Evolutionary conservation across 2,329 filamentous ascomycete species (phyloP), one percentile per base, ranked within the genome.

Genomic region (Metarhizium album): DNA sequence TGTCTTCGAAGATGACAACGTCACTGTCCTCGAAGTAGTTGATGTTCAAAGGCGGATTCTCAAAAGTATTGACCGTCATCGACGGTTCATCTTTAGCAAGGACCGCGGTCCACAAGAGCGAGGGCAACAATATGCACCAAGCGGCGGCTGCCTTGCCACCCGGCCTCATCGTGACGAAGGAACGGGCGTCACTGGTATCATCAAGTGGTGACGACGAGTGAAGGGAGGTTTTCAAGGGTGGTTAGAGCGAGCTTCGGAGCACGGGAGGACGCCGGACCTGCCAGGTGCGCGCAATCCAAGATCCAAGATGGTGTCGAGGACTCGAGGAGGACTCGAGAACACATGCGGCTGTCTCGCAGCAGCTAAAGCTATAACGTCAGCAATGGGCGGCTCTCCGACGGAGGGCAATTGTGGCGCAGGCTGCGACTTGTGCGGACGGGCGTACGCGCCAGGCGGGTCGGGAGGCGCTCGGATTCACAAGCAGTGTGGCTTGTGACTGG

Each of bases 1-100:
- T 62, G 64, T 95, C 86, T 60, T 85, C 82, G 63, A 89, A 83
- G 45, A 97, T 69, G 53, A 95, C 74, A 48, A 86, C 80, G 65
- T 95, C 84, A 57, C 87, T 90, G 66, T 91, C 87, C 62, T 93
- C 84, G 64, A 98, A 97, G 70, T 95, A 98, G 70, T 86, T 86
- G 57, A 96, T 72, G 64, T 83, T 82, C 49, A 70, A 64, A 1
- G 89, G 87, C 49, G 75, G 68, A 60, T 82, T 74, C 43, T 85
- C 73, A 69, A 96, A 87, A 45, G 76, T 68, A 49, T 73, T 86
- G 53, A 74, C 70, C 54, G 76, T 74, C 60, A 95, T 76, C 51
- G 75, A 74, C 23, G 90, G 90, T 46, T 74, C 73, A 61, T 83
- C 78, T 65, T 84, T 84, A 50, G 81, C 71, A 56, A 71, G 59